Base-by-base conservation (phyloP, 2,329 filamentous ascomycete genomes). In the Alternaria hordeiaustralica region DNA sequence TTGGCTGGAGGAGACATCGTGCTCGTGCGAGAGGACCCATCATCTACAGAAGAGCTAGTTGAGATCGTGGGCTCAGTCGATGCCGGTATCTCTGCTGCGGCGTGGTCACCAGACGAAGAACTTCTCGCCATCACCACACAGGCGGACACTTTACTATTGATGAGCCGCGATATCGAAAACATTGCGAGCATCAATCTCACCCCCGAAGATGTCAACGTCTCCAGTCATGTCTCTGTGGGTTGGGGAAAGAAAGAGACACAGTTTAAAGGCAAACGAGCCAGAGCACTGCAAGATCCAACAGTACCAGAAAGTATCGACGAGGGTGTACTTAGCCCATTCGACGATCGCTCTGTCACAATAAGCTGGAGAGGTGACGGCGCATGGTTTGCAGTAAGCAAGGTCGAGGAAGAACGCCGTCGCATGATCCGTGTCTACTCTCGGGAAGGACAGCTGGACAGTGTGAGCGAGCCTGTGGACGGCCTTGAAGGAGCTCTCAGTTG, bases 181-280 rank as follows among this genome's bases (percentile, higher is more conserved):
- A 89, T 97, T 45, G 88, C 91, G 33, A 92, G 94, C 79, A 86
- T 92, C 56, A 83, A 85, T 33, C 89, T 98, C 79, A 88, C 87
- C 0, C 78, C 84, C 0, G 92, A 94, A 47, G 95, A 97, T 80
- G 87, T 97, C 67, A 91, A 91, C 71, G 88, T 89, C n/a, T 98
- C 92, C 25, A 96, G 91, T 78, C 94, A 97, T 83, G 96, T 97
- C 61, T 96, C 94, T 20, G 95, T 99, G 21, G 96, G 96, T 54
- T 99, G 96, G 96, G 96, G 96, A 63, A 98, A 98, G 84, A 93
- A 92, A 77, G 96, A 99, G 81, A 99, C 96, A 0, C 96, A 99
- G 79, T 99, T 99, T 79, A 92, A 97, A 76, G 96, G 96, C 55
- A 93, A 92, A 74, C 89, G 94, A 66, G 95, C 94, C 61, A 90